Percentiles rank a stretch among this genome's conserved stretches.
Conservation (phyloP, 352 stramenopile genomes). For the Paralagenidium karlingii region DNA sequence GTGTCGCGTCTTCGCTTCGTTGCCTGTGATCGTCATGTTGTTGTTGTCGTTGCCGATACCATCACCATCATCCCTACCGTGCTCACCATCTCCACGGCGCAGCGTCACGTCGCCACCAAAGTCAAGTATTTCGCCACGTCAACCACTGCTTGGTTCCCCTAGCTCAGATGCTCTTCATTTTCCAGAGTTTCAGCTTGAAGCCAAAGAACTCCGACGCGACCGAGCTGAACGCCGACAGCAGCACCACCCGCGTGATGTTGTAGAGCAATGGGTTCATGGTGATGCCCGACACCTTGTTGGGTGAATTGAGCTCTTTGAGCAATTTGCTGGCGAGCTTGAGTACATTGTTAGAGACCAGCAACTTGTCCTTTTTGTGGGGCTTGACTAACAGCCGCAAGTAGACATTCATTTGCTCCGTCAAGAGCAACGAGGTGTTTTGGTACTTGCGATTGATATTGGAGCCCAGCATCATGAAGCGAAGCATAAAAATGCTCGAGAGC, state of each 20-base stretch:
- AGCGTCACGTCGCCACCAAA: too few species aligned
- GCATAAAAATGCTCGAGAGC: constrained; percentile 78
- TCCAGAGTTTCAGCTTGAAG: constrained; percentile 87
- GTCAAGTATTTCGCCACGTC: too few species aligned
- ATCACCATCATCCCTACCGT: too few species aligned
- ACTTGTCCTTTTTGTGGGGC: constrained; percentile 81
- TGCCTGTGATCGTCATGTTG: too few species aligned
- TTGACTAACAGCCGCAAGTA: constrained; percentile 74
- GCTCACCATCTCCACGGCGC: too few species aligned
- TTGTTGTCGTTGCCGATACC: too few species aligned
- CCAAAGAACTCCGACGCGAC: constrained; percentile 84
- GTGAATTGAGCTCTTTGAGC: constrained; percentile 84
- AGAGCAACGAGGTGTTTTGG: constrained; percentile 82
- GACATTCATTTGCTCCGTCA: constrained; percentile 87
- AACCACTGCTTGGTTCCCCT: too few species aligned
- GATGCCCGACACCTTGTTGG: constrained; percentile 84
- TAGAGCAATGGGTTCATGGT: constrained; percentile 87
- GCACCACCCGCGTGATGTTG: constrained; percentile 81
- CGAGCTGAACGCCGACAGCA: constrained; percentile 83
- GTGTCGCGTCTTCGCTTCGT: too few species aligned
- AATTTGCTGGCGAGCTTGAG: constrained; percentile 86
- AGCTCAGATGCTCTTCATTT: too few species aligned
- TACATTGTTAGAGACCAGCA: constrained; percentile 85
- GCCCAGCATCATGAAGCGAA: constrained; percentile 86
- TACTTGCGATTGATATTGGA: constrained; percentile 88